These are phyloP conservation scores for Kalanchoe fedtschenkoi DNA, from an alignment of 164 flowering plant genomes.

Conservation along the genomic window DNA sequence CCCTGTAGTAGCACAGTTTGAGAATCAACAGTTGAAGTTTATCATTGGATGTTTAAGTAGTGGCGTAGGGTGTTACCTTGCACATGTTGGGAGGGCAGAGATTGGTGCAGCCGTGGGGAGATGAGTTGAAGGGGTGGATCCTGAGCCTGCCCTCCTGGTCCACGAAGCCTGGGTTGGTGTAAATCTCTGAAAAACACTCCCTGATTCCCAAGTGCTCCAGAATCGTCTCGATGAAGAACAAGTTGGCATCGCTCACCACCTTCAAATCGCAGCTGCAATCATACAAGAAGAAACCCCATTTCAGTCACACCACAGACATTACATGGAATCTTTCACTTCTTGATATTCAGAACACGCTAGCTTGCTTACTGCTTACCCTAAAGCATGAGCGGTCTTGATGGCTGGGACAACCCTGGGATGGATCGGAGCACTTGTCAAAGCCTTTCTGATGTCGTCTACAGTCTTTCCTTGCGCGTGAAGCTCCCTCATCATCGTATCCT, in stretches of 20 bases:
- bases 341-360: no score
- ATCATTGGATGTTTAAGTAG: no score
- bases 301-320: no score
- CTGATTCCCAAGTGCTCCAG: constrained; percentile 49
- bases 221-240: constrained; percentile 72
- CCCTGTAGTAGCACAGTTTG: constrained; percentile 14
- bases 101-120: constrained; percentile 52
- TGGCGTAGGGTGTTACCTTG: no score
- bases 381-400: neutral
- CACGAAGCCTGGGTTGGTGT: constrained; percentile 64
- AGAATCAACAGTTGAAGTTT: no score
- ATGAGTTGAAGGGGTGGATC: constrained; percentile 41
- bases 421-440: neutral
- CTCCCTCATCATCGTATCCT: neutral
- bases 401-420: neutral
- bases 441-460: neutral
- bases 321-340: no score
- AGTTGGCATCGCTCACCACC: constrained; percentile 75
- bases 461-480: neutral
- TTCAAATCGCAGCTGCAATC: constrained; percentile 79
- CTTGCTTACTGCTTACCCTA: no score
- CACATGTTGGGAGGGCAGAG: constrained; percentile 96
- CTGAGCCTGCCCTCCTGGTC: constrained; percentile 60
- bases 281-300: no score
- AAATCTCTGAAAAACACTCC: constrained; percentile 57